phyloP scores from a whole-genome alignment of 2,329 filamentous ascomycete genomes.

The Diaporthe vaccinii region DNA sequence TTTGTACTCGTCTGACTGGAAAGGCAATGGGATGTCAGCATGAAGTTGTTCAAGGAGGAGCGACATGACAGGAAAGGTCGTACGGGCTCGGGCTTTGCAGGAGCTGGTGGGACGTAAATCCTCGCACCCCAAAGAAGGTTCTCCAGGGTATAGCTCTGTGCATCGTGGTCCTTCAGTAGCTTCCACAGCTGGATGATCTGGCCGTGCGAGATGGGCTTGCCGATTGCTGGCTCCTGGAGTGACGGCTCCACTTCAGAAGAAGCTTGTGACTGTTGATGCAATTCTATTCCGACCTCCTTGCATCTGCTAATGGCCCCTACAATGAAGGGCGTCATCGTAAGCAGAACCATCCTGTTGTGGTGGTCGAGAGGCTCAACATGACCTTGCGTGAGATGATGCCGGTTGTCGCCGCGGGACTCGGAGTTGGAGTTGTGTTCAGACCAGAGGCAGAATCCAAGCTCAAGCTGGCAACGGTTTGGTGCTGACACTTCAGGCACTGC shows the following conservation, averaged over 20 bases:
- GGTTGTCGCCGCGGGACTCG: neutral
- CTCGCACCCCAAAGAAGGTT: conserved; percentile 77
- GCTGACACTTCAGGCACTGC: neutral
- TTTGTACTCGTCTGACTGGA: conserved; percentile 83
- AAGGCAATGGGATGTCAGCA: conserved; percentile 38
- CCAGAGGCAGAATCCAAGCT: neutral
- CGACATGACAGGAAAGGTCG: conserved; percentile 47
- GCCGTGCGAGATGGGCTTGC: conserved; percentile 78
- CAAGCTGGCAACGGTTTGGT: neutral
- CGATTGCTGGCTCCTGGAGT: conserved; percentile 64
- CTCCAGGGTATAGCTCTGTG: conserved; percentile 69
- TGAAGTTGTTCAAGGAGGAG: conserved; percentile 26
- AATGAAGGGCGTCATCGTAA: conserved; percentile 80
- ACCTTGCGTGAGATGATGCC: neutral
- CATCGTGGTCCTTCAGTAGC: conserved; percentile 56
- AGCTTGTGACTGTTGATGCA: conserved; percentile 14
- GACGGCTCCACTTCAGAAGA: conserved; percentile 57
- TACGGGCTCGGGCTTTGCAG: conserved; percentile 83
- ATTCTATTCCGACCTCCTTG: conserved; percentile 41
- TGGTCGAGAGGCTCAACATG: neutral
- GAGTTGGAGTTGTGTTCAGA: neutral
- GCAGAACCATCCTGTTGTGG: conserved; percentile 73
- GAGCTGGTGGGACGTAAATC: conserved; percentile 84
- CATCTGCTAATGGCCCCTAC: conserved; percentile 70
- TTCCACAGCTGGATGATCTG: conserved; percentile 76